These are phyloP conservation scores for Hypoxylon subgilvum DNA, from an alignment of 495 filamentous ascomycete species.

Conservation along the genomic window DNA sequence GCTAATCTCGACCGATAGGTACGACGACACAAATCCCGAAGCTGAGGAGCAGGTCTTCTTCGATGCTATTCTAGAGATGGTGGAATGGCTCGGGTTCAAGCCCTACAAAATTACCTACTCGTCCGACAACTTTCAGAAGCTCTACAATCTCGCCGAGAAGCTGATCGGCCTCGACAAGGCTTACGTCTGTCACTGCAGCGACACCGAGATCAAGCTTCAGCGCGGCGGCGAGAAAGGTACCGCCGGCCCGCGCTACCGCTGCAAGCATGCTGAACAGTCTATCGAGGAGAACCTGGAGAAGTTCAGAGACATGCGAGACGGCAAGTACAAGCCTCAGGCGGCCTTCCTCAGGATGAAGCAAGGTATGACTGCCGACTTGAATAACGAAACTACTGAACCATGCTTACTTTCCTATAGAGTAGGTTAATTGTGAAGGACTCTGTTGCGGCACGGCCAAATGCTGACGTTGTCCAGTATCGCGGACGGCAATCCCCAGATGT, in stretches of 20 bases:
- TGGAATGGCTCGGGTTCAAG: slow-evolving; percentile 82
- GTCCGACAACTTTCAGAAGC: slow-evolving; percentile 79
- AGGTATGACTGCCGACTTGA: slow-evolving; percentile 49
- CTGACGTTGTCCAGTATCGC: slow-evolving; percentile 45
- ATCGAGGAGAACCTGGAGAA: slow-evolving; percentile 78
- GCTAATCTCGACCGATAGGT: slow-evolving; percentile 59
- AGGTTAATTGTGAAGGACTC: slow-evolving; percentile 69
- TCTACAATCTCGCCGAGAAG: slow-evolving; percentile 89
- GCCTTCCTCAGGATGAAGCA: slow-evolving; percentile 94
- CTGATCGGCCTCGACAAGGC: slow-evolving; percentile 68
- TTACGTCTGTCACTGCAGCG: slow-evolving; percentile 51
- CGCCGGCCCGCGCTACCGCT: slow-evolving; percentile 72
- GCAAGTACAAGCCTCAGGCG: slow-evolving; percentile 84
- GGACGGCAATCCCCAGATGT: slow-evolving; percentile 63
- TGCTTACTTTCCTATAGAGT: slow-evolving; percentile 67
- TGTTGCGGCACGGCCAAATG: slow-evolving; percentile 66
- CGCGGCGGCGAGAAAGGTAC: slow-evolving; percentile 73
- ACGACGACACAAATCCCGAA: slow-evolving; percentile 86
- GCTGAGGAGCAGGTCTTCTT: slow-evolving; percentile 82
- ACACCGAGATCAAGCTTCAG: slow-evolving; percentile 81
- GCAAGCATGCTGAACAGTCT: slow-evolving; percentile 74
- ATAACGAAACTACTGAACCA: slow-evolving; percentile 41
- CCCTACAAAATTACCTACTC: slow-evolving; percentile 79
- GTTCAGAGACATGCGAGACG: slow-evolving; percentile 90
- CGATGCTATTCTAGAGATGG: slow-evolving; percentile 75